Evolutionary conservation across 441 rosid genomes (phyloP), one percentile per base, ranked within the genome.

Genomic region (Sinapis alba): DNA sequence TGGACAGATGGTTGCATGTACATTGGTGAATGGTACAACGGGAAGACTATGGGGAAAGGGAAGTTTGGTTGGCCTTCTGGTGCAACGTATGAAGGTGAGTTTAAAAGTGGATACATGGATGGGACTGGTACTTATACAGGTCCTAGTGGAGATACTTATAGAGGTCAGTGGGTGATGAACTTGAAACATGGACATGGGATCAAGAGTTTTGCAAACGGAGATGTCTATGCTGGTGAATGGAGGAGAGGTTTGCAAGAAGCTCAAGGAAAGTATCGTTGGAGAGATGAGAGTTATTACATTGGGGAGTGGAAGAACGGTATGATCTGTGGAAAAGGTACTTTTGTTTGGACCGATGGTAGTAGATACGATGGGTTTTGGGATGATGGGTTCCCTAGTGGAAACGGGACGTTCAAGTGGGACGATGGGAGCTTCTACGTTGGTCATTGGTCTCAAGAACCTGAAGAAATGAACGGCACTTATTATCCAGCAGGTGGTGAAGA

Each of bases 1-100:
- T 89, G 90, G 94, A 85, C 89, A 0, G 94, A 89, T 68, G 92
- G 90, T 4, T 89, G 90, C 34, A 85, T 86, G 83, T 89, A 87
- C 58, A 76, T 87, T 5, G 92, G 94, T 6, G 90, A 89, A 16
- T 89, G 94, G 94, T 74, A 76, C 43, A 80, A 71, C 34, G 94
- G 94, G n/a, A 87, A 84, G 77, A 85, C 85, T 1, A 87, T 71
- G 85, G 94, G 94, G 50, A 81, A 68, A 58, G 94, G 94, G 10
- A 83, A 81, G 83, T 89, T 89, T 27, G 85, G 86, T 32, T 89
- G 94, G 94, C 92, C 92, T 3, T 81, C 86, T 11, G 92, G 94
- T 27, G 89, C 94, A 3, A 76, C 82, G 0, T 89, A 89, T 28
- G 94, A 89, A 62, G 94, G 92, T 0, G 90, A 87, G 7, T 89